Percentiles rank a stretch among this genome's conserved stretches.
phyloP scores from a whole-genome alignment of 352 stramenopile species.

The Thraustochytrium sp. region DNA sequence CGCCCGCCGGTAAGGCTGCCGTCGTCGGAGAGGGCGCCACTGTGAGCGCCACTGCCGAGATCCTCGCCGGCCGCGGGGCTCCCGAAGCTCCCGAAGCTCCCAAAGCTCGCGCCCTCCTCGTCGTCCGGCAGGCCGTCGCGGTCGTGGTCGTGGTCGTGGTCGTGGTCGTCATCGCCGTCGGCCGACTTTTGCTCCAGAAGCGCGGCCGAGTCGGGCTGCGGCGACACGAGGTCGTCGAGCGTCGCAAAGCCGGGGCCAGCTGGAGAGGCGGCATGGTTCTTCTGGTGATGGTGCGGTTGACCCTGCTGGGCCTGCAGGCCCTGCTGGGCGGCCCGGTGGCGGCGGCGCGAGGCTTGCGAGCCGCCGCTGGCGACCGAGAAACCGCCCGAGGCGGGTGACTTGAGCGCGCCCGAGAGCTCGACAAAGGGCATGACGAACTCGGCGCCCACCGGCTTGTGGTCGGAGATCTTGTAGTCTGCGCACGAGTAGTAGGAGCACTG shows the following conservation, averaged over 20 bases:
- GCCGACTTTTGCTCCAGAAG: not conserved
- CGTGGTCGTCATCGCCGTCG: not conserved
- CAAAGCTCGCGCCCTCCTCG: no score
- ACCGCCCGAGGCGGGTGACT: not conserved
- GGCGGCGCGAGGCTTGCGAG: not conserved
- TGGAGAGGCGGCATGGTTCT: no score
- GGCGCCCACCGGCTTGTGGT: constrained; percentile 38
- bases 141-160: no score
- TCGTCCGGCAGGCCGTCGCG: no score
- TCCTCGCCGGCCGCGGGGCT: no score
- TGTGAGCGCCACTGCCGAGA: no score
- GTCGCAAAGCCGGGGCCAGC: no score
- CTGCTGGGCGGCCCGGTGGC: not conserved
- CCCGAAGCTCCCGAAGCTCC: no score
- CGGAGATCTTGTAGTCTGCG: not conserved
- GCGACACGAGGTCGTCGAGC: no score
- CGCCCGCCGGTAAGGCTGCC: not conserved
- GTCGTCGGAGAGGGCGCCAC: no score
- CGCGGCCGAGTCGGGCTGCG: not conserved
- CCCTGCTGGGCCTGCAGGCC: not conserved
- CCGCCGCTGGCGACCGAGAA: not conserved
- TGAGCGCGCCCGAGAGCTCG: not conserved
- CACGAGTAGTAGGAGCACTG: constrained; percentile 24
- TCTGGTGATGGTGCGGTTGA: no score
- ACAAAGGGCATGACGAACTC: constrained; percentile 37